Conservation (phyloP, 2,329 filamentous ascomycete genomes). For the Penicillium sp. region DNA sequence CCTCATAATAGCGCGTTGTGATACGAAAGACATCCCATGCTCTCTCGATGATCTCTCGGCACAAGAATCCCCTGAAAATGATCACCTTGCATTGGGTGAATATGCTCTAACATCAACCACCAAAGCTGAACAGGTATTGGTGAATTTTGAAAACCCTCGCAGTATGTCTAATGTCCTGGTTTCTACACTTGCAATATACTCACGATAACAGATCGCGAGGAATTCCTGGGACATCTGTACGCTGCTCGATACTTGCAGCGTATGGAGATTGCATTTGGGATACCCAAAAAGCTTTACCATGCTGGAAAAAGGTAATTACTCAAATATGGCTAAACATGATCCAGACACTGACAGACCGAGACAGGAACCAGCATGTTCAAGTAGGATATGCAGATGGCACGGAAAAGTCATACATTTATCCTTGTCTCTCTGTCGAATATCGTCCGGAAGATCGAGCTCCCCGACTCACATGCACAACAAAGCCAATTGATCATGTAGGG, state of each 20-base stretch:
- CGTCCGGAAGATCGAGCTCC: not conserved
- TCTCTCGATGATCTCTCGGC: not conserved
- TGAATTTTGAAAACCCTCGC: constrained; percentile 5
- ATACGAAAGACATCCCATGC: not conserved
- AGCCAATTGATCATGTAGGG: not conserved
- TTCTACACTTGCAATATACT: not conserved
- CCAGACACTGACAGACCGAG: not conserved
- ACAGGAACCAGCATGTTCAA: constrained; percentile 6
- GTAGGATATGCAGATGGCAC: constrained; percentile 8
- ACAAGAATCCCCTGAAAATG: constrained; percentile 1
- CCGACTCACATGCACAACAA: not conserved
- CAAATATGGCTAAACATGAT: not conserved
- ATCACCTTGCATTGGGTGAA: not conserved
- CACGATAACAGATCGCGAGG: not conserved
- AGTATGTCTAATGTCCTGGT: not conserved
- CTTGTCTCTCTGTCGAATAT: constrained; percentile 3
- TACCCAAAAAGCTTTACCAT: not conserved
- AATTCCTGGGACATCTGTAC: constrained; percentile 2
- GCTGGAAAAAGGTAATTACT: not conserved
- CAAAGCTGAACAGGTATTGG: not conserved
- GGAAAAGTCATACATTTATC: constrained; percentile 10
- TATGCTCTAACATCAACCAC: constrained; percentile 2
- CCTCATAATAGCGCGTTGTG: constrained; percentile 4
- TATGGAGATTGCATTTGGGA: constrained; percentile 4
- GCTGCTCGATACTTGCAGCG: constrained; percentile 8